Evolutionary conservation across 768 basidiomycete genomes (phyloP).

Genomic region (Calocera cornea): DNA sequence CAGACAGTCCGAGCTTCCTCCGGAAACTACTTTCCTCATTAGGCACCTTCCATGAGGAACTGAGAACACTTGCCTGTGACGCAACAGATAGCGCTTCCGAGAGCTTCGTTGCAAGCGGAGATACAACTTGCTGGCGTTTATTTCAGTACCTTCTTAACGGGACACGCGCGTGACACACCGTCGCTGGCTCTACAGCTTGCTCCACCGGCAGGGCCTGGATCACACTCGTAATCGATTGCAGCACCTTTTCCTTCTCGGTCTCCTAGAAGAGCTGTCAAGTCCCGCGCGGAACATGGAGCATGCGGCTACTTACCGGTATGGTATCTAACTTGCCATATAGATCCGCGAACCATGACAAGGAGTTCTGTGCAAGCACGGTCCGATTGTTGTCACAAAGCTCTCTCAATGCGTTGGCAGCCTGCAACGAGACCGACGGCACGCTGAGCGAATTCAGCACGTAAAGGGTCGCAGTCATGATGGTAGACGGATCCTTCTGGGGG

Average conservation of each 20-base stretch:
- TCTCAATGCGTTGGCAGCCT: constrained; percentile 69
- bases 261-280: constrained; percentile 33
- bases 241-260: constrained; percentile 75
- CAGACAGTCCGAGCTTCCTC: constrained; percentile 55
- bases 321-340: constrained; percentile 61
- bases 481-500: constrained; percentile 32
- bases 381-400: constrained; percentile 85
- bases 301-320: constrained; percentile 46
- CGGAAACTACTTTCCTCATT: constrained; percentile 37
- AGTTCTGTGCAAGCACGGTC: constrained; percentile 66
- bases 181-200: constrained; percentile 64
- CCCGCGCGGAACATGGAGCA: not conserved
- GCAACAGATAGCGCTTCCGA: constrained; percentile 46
- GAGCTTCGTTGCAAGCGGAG: constrained; percentile 57
- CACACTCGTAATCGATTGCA: constrained; percentile 86
- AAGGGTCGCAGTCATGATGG: constrained; percentile 44
- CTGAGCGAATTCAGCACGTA: constrained; percentile 60
- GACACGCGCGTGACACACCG: constrained; percentile 31
- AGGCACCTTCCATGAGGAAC: not conserved
- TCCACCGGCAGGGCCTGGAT: constrained; percentile 75
- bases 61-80: constrained; percentile 31
- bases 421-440: constrained; percentile 48
- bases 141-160: not conserved
- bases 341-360: constrained; percentile 61
- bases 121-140: constrained; percentile 6